A percentile compares a stretch with the other conserved stretches of the same genome.
Evolutionary conservation across 2,329 filamentous ascomycete genomes (phyloP).

Genomic region (Zymoseptoria ardabiliae): DNA sequence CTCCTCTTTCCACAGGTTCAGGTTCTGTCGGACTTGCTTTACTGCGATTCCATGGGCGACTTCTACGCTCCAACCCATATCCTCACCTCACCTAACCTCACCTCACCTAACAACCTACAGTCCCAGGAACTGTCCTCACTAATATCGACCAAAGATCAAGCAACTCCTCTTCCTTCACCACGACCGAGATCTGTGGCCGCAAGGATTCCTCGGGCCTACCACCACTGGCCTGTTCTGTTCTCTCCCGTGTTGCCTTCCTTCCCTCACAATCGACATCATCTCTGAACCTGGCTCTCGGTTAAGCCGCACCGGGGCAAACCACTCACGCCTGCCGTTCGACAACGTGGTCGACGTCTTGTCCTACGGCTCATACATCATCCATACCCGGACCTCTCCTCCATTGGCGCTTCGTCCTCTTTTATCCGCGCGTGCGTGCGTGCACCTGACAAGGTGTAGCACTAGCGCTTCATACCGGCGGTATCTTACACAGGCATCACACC

Average conservation of each 20-base stretch:
- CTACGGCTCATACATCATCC: background rate
- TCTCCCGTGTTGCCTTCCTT: background rate
- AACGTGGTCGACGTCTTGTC: background rate
- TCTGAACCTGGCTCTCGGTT: background rate
- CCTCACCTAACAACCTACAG: too few relatives aligned
- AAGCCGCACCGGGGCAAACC: background rate
- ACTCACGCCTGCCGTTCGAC: background rate
- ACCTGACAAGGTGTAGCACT: background rate
- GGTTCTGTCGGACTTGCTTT: too few relatives aligned
- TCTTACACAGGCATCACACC: background rate
- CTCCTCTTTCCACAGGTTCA: too few relatives aligned
- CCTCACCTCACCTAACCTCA: too few relatives aligned
- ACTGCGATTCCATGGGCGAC: too few relatives aligned
- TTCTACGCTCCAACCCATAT: too few relatives aligned
- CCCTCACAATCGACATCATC: background rate
- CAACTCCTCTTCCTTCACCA: too few relatives aligned
- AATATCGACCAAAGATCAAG: too few relatives aligned
- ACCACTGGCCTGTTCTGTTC: background rate
- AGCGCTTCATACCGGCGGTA: background rate
- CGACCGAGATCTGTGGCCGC: too few relatives aligned
- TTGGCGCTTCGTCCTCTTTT: background rate
- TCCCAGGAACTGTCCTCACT: too few relatives aligned
- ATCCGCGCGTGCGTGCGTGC: background rate
- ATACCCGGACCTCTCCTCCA: background rate
- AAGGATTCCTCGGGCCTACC: background rate